Base-by-base conservation (phyloP, 163 green algal species). In the Volvox carteri region DNA sequence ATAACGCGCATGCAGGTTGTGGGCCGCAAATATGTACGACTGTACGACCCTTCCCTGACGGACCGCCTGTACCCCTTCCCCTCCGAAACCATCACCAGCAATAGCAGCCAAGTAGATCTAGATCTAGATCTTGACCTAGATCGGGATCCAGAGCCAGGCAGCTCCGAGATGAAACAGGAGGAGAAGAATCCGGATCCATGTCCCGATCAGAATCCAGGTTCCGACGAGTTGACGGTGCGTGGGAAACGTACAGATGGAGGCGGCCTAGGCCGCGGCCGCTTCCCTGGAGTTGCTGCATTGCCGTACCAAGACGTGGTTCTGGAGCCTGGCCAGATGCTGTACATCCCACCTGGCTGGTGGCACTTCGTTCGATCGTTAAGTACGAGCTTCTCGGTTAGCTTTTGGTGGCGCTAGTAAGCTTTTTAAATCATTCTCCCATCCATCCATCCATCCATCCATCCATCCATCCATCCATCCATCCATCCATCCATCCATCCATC, bases 331-430 rank as follows among this genome's bases (percentile, higher is more conserved):
- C 84, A 98, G n/a, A 96, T 97, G 94, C 91, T 99, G 39, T 99
- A 97, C 92, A 98, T 99, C 58, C 97, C 97, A 0, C 93, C 93
- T 1, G 85, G 92, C 60, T 99, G 96, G 96, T 99, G 97, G 98
- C 97, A 99, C 90, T 99, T 97, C 85, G 97, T 99, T 18, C 92
- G 93, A 70, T 92, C 95, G 6, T 75, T 97, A 2, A 91, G 76
- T 2, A 73, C 92, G 56, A 97, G 93, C 90, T 98, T 98, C 88
- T 98, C 95, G 0, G 96, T 99, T 1, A 97, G 91, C 87, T 99
- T 98, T 90, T 99, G 97, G 97, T 99, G 92, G 92, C 78, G 81
- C 16, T 95, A 58, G 56, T 39, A 7, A 33, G 19, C 14, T 60
- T 16, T 60, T 12, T 16, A 60, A 16, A 16, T 60, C 16, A 60